These are phyloP conservation scores for Stachybotrys chartarum DNA, from an alignment of 2,329 filamentous ascomycete species.

Conservation along the genomic window DNA sequence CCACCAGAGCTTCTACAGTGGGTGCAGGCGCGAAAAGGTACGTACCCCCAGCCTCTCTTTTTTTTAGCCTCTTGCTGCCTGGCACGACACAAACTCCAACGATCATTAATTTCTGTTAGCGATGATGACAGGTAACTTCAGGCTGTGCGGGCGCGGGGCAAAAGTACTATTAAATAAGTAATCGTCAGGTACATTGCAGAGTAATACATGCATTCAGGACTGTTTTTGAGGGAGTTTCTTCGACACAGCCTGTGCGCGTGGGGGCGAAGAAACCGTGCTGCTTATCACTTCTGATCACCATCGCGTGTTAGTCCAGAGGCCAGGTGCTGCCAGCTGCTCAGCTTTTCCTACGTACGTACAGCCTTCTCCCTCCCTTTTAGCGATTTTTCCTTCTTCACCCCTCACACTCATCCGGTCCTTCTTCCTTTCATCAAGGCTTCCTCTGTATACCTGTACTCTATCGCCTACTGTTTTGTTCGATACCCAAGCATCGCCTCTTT, in stretches of 20 bases:
- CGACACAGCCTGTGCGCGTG: too few relatives aligned
- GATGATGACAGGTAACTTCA: too few relatives aligned
- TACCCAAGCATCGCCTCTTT: not conserved
- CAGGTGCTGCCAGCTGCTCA: not conserved
- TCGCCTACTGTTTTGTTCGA: too few relatives aligned
- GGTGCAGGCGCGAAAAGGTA: not conserved
- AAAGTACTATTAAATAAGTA: too few relatives aligned
- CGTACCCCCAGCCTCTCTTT: constrained; percentile 16
- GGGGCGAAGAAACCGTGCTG: not conserved
- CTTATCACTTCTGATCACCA: constrained; percentile 5
- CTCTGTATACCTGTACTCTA: not conserved
- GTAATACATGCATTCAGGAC: too few relatives aligned
- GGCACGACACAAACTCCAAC: constrained; percentile 15
- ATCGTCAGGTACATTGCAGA: too few relatives aligned
- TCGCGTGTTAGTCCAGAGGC: not conserved
- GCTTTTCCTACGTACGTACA: not conserved
- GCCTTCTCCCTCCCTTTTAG: not conserved
- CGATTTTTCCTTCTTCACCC: not conserved
- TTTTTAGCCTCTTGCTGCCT: constrained; percentile 5
- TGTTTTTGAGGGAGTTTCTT: too few relatives aligned
- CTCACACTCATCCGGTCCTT: not conserved
- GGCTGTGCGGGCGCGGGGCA: too few relatives aligned
- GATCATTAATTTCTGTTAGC: constrained; percentile 24
- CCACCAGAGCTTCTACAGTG: too few relatives aligned
- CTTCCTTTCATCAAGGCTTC: not conserved